These are phyloP conservation scores for Hansenula anomala DNA, from an alignment of 1,139 yeast genomes.

Conservation along the genomic window DNA sequence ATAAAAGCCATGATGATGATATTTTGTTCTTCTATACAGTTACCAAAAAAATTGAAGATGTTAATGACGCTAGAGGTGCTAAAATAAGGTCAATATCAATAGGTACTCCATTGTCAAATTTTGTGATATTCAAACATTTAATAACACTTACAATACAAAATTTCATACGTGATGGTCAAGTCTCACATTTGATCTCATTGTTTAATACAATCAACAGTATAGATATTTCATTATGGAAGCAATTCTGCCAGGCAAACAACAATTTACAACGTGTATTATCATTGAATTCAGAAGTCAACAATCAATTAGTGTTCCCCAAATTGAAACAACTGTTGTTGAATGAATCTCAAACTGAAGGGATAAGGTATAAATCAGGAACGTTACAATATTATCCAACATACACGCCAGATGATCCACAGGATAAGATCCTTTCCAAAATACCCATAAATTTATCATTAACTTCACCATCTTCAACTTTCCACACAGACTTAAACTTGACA, in stretches of 20 bases:
- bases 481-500: slow-evolving; percentile 13
- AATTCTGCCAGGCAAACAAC: slow-evolving; percentile 8
- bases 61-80: slow-evolving; percentile 15
- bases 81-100: slow-evolving; percentile 17
- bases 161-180: slow-evolving; percentile 13
- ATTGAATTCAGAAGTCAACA: slow-evolving; percentile 14
- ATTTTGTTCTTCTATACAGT: slow-evolving; percentile 17
- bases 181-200: slow-evolving; percentile 13
- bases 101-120: slow-evolving; percentile 18
- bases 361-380: slow-evolving; percentile 15
- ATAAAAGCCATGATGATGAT: slow-evolving; percentile 12
- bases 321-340: slow-evolving; percentile 9
- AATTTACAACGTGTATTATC: slow-evolving; percentile 12
- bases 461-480: slow-evolving; percentile 8
- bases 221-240: slow-evolving; percentile 17
- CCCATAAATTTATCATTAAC: slow-evolving; percentile 17
- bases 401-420: slow-evolving; percentile 4
- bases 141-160: slow-evolving; percentile 15
- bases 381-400: slow-evolving; percentile 14
- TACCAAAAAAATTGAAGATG: slow-evolving; percentile 9
- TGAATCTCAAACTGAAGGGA: slow-evolving; percentile 5
- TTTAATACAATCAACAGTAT: slow-evolving; percentile 18
- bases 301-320: slow-evolving; percentile 13
- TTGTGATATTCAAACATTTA: slow-evolving; percentile 17
- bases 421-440: slow-evolving; percentile 8